Percentiles rank a stretch among this genome's conserved stretches.
Evolutionary conservation across 805 yeast genomes (phyloP).

Genomic region (Saturnispora ahearnii): DNA sequence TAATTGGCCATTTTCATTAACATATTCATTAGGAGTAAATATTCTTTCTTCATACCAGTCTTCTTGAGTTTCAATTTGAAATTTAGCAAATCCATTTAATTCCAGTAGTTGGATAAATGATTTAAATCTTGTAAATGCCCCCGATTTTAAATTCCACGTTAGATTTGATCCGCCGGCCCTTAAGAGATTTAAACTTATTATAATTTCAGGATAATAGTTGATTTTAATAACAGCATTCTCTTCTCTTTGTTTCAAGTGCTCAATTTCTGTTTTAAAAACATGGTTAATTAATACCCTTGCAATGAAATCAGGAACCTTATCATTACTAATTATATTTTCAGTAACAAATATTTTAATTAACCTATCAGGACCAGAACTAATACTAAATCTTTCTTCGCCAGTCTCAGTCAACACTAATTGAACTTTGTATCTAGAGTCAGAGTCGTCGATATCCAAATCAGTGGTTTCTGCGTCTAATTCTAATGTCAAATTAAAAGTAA

Average conservation of each 20-base stretch:
- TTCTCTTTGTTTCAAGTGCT: slow-evolving; percentile 10
- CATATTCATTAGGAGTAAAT: slow-evolving; percentile 18
- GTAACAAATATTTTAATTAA: slow-evolving; percentile 27
- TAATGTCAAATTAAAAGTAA: slow-evolving; percentile 27
- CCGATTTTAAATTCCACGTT: slow-evolving; percentile 55
- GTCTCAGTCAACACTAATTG: slow-evolving; percentile 23
- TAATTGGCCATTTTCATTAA: slow-evolving; percentile 20
- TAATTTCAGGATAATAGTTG: slow-evolving; percentile 57
- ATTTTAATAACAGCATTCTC: slow-evolving; percentile 29
- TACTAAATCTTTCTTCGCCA: slow-evolving; percentile 18
- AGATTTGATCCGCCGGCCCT: slow-evolving; percentile 60
- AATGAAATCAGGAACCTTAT: slow-evolving; percentile 30
- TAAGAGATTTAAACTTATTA: slow-evolving; percentile 66
- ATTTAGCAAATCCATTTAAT: slow-evolving; percentile 50
- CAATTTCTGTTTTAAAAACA: slow-evolving; percentile 25
- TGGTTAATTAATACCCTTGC: slow-evolving; percentile 30
- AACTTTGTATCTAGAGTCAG: slow-evolving; percentile 8
- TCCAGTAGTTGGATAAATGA: slow-evolving; percentile 39
- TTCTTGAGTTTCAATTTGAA: slow-evolving; percentile 72
- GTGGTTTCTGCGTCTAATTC: slow-evolving; percentile 18
- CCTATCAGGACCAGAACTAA: slow-evolving; percentile 34
- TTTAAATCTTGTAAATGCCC: slow-evolving; percentile 27
- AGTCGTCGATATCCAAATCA: slow-evolving; percentile 21
- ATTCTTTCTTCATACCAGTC: slow-evolving; percentile 51
- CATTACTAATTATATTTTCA: slow-evolving; percentile 19